A percentile compares a stretch with the other conserved stretches of the same genome.
Evolutionary conservation across 2,329 filamentous ascomycete species (phyloP).

Genomic region (Penicillium olsonii): DNA sequence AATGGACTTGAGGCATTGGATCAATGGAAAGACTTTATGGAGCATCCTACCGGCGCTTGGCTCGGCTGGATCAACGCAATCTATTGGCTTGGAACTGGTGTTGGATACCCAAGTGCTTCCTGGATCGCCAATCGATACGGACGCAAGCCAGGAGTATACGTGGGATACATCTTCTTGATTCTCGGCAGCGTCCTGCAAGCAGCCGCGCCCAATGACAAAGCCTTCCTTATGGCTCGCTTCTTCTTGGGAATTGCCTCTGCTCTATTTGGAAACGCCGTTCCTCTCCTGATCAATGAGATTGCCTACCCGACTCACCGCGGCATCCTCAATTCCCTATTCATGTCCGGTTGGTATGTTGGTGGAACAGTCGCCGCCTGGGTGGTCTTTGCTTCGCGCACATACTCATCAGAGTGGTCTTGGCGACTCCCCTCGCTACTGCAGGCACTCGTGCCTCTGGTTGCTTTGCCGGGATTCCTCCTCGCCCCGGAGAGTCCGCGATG

Average conservation of each 20-base stretch:
- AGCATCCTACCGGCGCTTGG: slow-evolving; percentile 28
- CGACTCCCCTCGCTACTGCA: slow-evolving; percentile 26
- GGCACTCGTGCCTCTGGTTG: slow-evolving; percentile 16
- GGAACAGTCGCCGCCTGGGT: slow-evolving; percentile 29
- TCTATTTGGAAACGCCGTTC: slow-evolving; percentile 34
- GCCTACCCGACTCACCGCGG: slow-evolving; percentile 45
- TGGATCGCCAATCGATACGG: slow-evolving; percentile 39
- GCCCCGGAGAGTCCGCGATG: background rate
- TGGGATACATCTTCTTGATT: slow-evolving; percentile 36
- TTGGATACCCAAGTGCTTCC: slow-evolving; percentile 31
- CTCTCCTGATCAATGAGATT: slow-evolving; percentile 48
- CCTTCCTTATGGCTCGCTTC: slow-evolving; percentile 40
- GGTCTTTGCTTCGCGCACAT: slow-evolving; percentile 25
- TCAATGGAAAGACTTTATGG: slow-evolving; percentile 35
- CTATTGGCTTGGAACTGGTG: slow-evolving; percentile 30
- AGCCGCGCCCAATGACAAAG: slow-evolving; percentile 23
- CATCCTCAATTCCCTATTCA: slow-evolving; percentile 37
- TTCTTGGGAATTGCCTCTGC: slow-evolving; percentile 40
- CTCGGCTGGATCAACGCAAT: slow-evolving; percentile 36
- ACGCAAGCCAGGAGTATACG: slow-evolving; percentile 33
- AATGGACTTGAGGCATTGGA: slow-evolving; percentile 37
- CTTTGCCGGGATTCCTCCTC: slow-evolving; percentile 13
- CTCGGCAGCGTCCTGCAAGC: slow-evolving; percentile 33
- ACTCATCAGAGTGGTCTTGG: slow-evolving; percentile 24
- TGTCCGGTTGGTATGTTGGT: slow-evolving; percentile 38